These are phyloP conservation scores for Trematosphaeria pertusa DNA, from an alignment of 2,329 filamentous ascomycete species.

Conservation along the genomic window DNA sequence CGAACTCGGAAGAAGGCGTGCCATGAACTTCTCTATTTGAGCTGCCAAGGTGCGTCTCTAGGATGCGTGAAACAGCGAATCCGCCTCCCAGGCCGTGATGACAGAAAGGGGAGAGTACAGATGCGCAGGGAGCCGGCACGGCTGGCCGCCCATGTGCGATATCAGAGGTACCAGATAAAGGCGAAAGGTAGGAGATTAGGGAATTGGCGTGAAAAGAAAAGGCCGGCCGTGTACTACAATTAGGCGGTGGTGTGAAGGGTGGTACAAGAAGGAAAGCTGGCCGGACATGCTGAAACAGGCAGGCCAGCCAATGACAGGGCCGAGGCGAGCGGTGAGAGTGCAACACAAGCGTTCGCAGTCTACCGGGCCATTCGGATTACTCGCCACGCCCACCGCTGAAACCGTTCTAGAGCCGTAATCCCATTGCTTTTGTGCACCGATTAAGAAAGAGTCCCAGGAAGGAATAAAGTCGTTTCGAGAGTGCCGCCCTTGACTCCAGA, in stretches of 20 bases:
- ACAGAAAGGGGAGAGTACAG: conserved; percentile 22
- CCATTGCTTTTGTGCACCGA: conserved; percentile 43
- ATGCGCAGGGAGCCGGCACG: conserved; percentile 17
- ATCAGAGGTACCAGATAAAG: conserved; percentile 27
- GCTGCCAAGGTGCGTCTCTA: conserved; percentile 32
- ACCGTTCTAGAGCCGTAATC: conserved; percentile 34
- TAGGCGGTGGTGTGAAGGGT: conserved; percentile 22
- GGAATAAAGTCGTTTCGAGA: conserved; percentile 31
- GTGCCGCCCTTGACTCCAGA: conserved; percentile 27
- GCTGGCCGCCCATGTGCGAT: conserved; percentile 8
- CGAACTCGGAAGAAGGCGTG: conserved; percentile 12
- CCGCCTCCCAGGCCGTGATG: conserved; percentile 10
- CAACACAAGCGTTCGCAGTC: conserved; percentile 10
- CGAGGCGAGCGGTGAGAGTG: conserved; percentile 17
- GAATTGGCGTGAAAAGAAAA: conserved; percentile 1
- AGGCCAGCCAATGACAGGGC: conserved; percentile 20
- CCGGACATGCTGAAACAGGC: conserved; percentile 25
- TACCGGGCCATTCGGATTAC: conserved; percentile 20
- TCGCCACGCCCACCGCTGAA: conserved; percentile 38
- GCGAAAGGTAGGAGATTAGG: neutral
- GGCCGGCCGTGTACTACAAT: conserved; percentile 15
- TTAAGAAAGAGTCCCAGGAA: conserved; percentile 25
- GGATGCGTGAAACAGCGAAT: conserved; percentile 29
- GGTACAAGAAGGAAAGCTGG: conserved; percentile 27
- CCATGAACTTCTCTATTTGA: conserved; percentile 35